Evolutionary conservation across 202 grass and related monocot species (phyloP).

Genomic region (Saccharum hybrid): DNA sequence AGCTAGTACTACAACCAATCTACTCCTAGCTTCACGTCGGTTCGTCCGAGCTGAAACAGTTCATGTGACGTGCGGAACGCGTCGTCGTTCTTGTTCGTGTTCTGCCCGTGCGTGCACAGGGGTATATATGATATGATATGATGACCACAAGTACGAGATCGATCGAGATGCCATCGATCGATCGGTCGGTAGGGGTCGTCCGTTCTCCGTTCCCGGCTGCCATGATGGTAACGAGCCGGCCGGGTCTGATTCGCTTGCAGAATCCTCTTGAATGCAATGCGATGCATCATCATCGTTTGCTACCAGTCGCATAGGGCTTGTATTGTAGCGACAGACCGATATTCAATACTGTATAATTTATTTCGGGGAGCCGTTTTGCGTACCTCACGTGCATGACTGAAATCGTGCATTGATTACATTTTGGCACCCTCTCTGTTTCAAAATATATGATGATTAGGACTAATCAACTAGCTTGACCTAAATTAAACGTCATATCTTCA

Average conservation of each 20-base stretch:
- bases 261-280: neutral
- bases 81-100: neutral
- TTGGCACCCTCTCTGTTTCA: neutral
- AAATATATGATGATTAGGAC: no score
- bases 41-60: neutral
- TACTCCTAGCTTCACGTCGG: neutral
- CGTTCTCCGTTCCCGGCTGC: neutral
- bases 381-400: neutral
- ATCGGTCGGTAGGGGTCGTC: no score
- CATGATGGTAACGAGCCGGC: neutral
- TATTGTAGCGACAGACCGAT: neutral
- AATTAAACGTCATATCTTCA: no score
- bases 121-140: neutral
- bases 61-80: neutral
- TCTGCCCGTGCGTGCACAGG: neutral
- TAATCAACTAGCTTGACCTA: no score
- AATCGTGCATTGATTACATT: neutral
- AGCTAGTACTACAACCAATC: neutral
- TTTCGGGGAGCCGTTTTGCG: no score
- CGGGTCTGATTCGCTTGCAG: conserved; percentile 2
- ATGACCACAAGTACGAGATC: neutral
- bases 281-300: neutral
- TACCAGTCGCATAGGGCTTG: neutral
- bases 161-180: neutral
- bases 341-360: no score